These are phyloP conservation scores for Eucalyptus marginata DNA, from an alignment of 345 rosid species.

Conservation along the genomic window DNA sequence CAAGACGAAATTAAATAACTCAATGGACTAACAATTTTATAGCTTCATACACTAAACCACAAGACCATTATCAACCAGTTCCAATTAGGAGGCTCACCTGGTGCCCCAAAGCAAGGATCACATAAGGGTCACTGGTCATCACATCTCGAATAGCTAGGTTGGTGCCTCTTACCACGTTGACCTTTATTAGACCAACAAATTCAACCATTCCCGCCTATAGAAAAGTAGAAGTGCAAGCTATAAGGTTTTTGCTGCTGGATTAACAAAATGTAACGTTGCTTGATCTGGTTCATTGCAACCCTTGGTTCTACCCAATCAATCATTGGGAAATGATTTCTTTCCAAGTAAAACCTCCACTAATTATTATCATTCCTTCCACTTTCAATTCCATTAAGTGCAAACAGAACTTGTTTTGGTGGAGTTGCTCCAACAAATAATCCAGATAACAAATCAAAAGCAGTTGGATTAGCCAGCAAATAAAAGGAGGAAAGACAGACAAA, in stretches of 20 bases:
- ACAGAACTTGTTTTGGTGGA: not conserved
- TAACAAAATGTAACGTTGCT: not conserved
- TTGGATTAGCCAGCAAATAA: not conserved
- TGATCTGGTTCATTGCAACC: not conserved
- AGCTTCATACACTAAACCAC: not conserved
- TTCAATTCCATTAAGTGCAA: not conserved
- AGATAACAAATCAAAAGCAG: not conserved
- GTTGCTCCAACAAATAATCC: not conserved
- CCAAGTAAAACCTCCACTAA: not conserved
- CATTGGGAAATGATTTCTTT: not conserved
- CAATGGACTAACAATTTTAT: not conserved
- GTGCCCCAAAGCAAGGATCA: constrained; percentile 71
- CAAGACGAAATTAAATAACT: not conserved
- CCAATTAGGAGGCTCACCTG: constrained; percentile 43
- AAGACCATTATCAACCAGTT: not conserved
- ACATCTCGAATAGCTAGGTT: constrained; percentile 87
- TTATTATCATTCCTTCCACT: not conserved
- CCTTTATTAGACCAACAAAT: constrained; percentile 90
- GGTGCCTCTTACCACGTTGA: constrained; percentile 93
- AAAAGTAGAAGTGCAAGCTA: not conserved
- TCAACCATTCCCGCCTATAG: constrained; percentile 95
- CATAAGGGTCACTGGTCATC: constrained; percentile 90
- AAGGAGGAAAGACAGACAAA: not conserved
- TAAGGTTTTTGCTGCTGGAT: not conserved
- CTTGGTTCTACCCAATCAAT: not conserved